phyloP scores from a whole-genome alignment of 768 basidiomycete genomes.

The Boletus edulis region DNA sequence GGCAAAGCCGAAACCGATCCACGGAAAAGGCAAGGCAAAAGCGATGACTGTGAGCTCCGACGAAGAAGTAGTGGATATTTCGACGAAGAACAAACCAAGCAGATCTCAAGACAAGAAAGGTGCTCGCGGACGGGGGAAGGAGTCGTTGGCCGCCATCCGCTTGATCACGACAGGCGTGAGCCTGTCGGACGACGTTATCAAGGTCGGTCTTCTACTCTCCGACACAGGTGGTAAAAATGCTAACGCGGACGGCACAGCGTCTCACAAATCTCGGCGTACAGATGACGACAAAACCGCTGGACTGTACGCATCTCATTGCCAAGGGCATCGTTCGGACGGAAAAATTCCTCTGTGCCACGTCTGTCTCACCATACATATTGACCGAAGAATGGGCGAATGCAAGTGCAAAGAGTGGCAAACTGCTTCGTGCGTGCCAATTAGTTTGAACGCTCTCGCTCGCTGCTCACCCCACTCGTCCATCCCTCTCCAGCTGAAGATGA shows the following conservation, averaged over 20 bases:
- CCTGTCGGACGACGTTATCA: slow-evolving; percentile 55
- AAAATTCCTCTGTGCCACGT: slow-evolving; percentile 81
- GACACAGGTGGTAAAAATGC: not conserved
- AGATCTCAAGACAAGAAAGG: slow-evolving; percentile 13
- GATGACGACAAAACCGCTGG: slow-evolving; percentile 53
- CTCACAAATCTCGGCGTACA: slow-evolving; percentile 66
- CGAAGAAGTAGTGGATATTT: not conserved
- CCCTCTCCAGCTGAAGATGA: slow-evolving; percentile 53
- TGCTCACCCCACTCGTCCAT: not conserved
- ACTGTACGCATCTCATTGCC: slow-evolving; percentile 81
- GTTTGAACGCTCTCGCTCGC: not conserved
- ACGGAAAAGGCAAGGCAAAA: slow-evolving; percentile 10
- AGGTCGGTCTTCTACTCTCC: slow-evolving; percentile 39
- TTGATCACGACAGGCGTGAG: slow-evolving; percentile 69
- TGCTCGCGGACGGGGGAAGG: slow-evolving; percentile 2
- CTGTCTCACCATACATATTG: slow-evolving; percentile 59
- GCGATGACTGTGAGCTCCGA: not conserved
- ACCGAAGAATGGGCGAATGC: slow-evolving; percentile 66
- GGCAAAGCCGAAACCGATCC: slow-evolving; percentile 11
- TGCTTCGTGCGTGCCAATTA: slow-evolving; percentile 55
- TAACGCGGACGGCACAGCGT: slow-evolving; percentile 37
- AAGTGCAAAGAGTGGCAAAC: slow-evolving; percentile 50
- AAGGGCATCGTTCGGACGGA: slow-evolving; percentile 75
- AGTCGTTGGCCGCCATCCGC: slow-evolving; percentile 31
- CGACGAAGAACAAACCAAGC: slow-evolving; percentile 3